phyloP scores from a whole-genome alignment of 2,329 filamentous ascomycete species.

The Penicillium sp. region DNA sequence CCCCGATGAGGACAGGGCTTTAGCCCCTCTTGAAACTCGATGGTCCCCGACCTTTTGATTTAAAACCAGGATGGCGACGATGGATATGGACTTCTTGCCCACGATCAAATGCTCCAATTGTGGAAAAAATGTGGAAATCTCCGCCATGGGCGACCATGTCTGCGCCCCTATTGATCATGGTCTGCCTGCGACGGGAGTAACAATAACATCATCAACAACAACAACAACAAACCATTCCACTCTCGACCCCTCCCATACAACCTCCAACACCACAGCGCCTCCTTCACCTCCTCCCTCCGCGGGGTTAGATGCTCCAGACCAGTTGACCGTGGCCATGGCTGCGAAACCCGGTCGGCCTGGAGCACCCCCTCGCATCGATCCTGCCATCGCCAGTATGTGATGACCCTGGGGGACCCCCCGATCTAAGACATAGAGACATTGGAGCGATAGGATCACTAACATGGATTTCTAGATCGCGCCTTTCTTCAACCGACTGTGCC shows the following conservation, averaged over 20 bases:
- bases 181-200: conserved; percentile 33
- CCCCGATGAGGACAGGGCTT: conserved; percentile 21
- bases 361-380: conserved; percentile 62
- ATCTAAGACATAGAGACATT: not conserved
- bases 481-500: conserved; percentile 62
- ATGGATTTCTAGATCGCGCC: conserved; percentile 42
- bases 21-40: conserved; percentile 18
- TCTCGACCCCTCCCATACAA: conserved; percentile 9
- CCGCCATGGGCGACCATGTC: conserved; percentile 82
- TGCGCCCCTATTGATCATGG: conserved; percentile 60
- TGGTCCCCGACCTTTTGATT: conserved; percentile 7
- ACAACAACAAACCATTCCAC: not conserved
- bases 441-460: conserved; percentile 17
- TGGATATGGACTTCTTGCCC: conserved; percentile 74
- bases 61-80: conserved; percentile 42
- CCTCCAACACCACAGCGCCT: conserved; percentile 21
- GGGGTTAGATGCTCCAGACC: conserved; percentile 33
- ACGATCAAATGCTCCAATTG: conserved; percentile 89
- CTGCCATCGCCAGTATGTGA: conserved; percentile 63
- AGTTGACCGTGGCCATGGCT: conserved; percentile 30
- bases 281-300: conserved; percentile 40
- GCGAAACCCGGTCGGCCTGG: conserved; percentile 53
- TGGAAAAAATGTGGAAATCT: conserved; percentile 77
- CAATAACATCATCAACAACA: not conserved
- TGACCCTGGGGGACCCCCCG: not conserved